Percentiles rank a stretch among this genome's conserved stretches.
phyloP scores from a whole-genome alignment of 345 rosid species.

The Corymbia maculata region DNA sequence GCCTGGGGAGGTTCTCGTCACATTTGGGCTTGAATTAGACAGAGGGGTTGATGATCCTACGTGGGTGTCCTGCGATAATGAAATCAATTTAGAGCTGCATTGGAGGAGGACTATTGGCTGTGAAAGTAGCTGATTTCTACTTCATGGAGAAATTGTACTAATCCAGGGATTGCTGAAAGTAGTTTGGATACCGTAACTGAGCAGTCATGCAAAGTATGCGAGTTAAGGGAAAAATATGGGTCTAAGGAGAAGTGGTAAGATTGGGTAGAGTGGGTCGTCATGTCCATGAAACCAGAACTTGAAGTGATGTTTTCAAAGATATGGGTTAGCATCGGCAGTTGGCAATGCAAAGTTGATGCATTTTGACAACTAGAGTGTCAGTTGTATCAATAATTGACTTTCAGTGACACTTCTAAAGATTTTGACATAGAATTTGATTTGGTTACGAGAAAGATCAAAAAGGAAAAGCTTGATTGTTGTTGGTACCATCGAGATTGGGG shows the following conservation, averaged over 20 bases:
- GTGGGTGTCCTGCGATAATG: background rate
- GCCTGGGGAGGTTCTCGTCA: background rate
- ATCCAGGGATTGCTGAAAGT: background rate
- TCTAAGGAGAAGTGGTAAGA: no score
- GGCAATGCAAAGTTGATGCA: accelerated
- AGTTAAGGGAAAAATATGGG: background rate
- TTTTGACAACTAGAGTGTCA: background rate
- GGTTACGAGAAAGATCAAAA: background rate
- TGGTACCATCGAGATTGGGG: background rate
- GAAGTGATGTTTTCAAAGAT: background rate
- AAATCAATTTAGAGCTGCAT: background rate
- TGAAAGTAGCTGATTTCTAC: background rate
- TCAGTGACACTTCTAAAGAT: background rate
- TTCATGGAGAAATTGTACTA: background rate
- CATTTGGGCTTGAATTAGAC: background rate
- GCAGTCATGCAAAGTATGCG: background rate
- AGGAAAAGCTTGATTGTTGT: background rate
- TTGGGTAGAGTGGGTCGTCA: background rate
- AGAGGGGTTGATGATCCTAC: background rate
- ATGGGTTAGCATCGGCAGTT: background rate
- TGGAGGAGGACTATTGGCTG: background rate
- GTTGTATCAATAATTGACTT: background rate
- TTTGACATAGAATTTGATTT: background rate
- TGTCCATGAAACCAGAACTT: background rate
- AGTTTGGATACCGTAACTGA: background rate